Conservation (phyloP, 1,139 yeast genomes). For the Geotrichum australiense region DNA sequence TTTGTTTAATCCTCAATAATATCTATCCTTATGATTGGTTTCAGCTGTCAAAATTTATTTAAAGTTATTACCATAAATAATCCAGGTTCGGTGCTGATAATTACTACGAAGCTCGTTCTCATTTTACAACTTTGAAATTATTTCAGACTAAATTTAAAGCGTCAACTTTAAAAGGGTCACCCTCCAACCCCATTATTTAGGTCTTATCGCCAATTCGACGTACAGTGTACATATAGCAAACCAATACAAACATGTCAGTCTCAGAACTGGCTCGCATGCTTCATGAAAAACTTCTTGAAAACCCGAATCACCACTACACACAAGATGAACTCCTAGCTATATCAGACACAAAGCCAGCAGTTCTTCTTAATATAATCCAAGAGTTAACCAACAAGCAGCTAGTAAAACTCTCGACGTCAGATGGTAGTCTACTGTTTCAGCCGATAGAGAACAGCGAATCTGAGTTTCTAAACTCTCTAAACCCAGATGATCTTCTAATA, state of each 20-base stretch:
- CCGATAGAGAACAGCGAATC: constrained; percentile 13
- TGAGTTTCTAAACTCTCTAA: constrained; percentile 52
- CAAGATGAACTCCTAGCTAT: constrained; percentile 8
- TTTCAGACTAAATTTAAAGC: no score
- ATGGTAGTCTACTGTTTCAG: constrained; percentile 7
- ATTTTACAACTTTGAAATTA: no score
- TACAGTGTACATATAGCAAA: no score
- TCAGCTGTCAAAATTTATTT: no score
- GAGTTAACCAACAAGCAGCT: constrained; percentile 7
- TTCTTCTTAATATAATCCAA: constrained; percentile 2
- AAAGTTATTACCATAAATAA: no score
- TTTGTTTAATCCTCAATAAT: no score
- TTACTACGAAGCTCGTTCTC: no score
- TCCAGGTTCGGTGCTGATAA: no score
- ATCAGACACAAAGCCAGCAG: background rate
- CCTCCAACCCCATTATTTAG: no score
- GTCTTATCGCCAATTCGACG: no score
- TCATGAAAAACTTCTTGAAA: background rate
- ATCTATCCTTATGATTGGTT: no score
- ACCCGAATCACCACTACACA: constrained; percentile 3
- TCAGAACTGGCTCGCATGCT: constrained; percentile 7
- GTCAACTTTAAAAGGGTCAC: no score
- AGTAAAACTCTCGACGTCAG: constrained; percentile 4
- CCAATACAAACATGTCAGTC: constrained; percentile 2
- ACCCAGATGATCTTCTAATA: constrained; percentile 83